Conservation (phyloP, 2,329 filamentous ascomycete genomes). For the Aspergillus sp. region DNA sequence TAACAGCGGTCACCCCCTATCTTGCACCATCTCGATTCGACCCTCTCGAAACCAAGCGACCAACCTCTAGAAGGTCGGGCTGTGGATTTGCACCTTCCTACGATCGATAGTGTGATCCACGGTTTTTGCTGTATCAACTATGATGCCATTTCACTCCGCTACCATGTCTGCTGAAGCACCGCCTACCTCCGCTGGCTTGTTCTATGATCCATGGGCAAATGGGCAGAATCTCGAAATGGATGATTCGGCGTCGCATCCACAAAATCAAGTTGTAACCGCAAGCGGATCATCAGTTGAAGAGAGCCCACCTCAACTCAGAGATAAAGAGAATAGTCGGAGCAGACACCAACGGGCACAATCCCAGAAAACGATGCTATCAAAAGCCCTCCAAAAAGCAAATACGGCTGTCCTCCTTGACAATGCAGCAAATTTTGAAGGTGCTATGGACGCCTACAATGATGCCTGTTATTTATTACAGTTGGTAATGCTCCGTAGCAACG, state of each 20-base stretch:
- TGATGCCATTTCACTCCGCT: constrained; percentile 4
- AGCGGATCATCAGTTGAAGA: constrained; percentile 17
- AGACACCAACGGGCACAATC: constrained; percentile 47
- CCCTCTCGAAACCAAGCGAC: no score
- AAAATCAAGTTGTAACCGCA: constrained; percentile 10
- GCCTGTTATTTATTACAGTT: constrained; percentile 81
- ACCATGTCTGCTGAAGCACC: constrained; percentile 14
- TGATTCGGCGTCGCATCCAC: constrained; percentile 1
- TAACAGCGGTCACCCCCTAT: not conserved
- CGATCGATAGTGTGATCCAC: no score
- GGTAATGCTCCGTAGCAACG: constrained; percentile 75
- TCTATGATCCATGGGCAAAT: constrained; percentile 8
- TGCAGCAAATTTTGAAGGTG: constrained; percentile 86
- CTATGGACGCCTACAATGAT: constrained; percentile 81
- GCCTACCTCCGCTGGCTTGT: constrained; percentile 2
- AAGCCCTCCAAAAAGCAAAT: constrained; percentile 89
- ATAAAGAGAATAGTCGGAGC: constrained; percentile 19
- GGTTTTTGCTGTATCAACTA: no score
- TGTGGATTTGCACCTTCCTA: no score
- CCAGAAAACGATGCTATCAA: constrained; percentile 95
- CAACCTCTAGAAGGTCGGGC: no score
- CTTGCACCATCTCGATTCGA: not conserved
- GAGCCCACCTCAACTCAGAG: constrained; percentile 17
- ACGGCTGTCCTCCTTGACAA: constrained; percentile 93
- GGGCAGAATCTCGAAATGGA: not conserved